Evolutionary conservation across 2,329 filamentous ascomycete genomes (phyloP), one percentile per base, ranked within the genome.

Genomic region (Colletotrichum orchidophilum): DNA sequence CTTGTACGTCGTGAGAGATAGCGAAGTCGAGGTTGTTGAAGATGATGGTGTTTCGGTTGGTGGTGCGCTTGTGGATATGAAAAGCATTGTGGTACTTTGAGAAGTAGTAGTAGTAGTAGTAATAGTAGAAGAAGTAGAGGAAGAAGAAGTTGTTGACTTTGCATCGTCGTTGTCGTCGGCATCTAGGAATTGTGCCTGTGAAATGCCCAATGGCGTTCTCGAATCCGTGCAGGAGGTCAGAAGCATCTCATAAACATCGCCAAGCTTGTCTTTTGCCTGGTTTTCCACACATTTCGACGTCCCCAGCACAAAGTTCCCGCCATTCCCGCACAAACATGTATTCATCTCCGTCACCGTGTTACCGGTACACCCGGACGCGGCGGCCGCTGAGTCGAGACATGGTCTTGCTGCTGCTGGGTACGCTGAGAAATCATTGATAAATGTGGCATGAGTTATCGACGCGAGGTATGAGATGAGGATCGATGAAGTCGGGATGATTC

Each of bases 261-360:
- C 72, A 7, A 88, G 73, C 55, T 87, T 83, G 29, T 29, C 74
- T 1, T 77, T 75, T 58, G 79, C 80, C 3, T 75, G 42, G 31
- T 74, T 68, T 18, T 82, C 84, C 12, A 89, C 76, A 73, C 87
- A 89, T 12, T 72, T 73, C 3, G 87, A 87, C 2, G 85, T 76
- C 31, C 81, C 80, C 39, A 81, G 83, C 68, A 89, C 79, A 75
- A 88, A 89, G 74, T 83, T 79, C 63, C 84, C 84, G 24, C 69
- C 69, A 21, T 71, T 71, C 18, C 69, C 69, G 46, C 69, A 71
- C 0, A 71, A 58, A 27, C 69, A 71, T 29, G 54, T 49, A 11
- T 71, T 71, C 64, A 71, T 71, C 21, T 71, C 52, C 7, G 46
- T 11, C 26, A 71, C 69, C 42, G 69, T 71, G 33, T 59, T 39